Evolutionary conservation across 208 protist genomes (phyloP).

Genomic region (Wallacemonas sp.): DNA sequence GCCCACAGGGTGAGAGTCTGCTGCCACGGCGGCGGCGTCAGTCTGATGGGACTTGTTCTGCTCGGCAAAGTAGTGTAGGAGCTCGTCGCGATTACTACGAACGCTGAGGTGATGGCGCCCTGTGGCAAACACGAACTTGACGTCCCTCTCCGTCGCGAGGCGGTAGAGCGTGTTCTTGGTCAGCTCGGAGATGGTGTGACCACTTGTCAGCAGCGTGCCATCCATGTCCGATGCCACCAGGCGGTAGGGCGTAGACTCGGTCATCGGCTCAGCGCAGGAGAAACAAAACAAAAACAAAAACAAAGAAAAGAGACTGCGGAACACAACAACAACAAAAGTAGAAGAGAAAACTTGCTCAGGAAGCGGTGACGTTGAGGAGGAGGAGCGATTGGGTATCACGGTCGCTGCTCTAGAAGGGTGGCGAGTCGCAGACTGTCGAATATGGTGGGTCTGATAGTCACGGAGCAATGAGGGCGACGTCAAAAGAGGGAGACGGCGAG

Average conservation of each 20-base stretch:
- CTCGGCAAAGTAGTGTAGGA: constrained; percentile 29
- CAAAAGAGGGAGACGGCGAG: too few species aligned
- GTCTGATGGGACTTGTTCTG: constrained; percentile 6
- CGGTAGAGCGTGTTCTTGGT: constrained; percentile 50
- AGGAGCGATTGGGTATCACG: too few species aligned
- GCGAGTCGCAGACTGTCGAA: too few species aligned
- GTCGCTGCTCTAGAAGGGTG: too few species aligned
- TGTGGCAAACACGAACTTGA: constrained; percentile 58
- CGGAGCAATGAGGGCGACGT: too few species aligned
- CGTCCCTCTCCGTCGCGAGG: constrained; percentile 26
- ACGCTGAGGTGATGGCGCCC: constrained; percentile 51
- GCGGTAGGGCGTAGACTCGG: constrained; percentile 22
- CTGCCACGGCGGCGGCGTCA: not conserved
- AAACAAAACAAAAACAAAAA: constrained; percentile 1
- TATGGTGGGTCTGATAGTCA: too few species aligned
- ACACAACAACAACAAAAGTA: not conserved
- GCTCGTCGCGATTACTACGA: constrained; percentile 10
- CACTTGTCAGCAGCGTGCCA: constrained; percentile 48
- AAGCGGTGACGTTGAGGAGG: too few species aligned
- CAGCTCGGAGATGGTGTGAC: constrained; percentile 29
- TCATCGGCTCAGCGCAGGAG: too few species aligned
- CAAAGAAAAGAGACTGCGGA: not conserved
- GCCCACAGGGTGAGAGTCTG: constrained; percentile 3
- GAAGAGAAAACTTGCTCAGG: too few species aligned
- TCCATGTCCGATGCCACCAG: constrained; percentile 73